phyloP scores from a whole-genome alignment of 2,329 filamentous ascomycete species.

The Fusarium vanettenii region DNA sequence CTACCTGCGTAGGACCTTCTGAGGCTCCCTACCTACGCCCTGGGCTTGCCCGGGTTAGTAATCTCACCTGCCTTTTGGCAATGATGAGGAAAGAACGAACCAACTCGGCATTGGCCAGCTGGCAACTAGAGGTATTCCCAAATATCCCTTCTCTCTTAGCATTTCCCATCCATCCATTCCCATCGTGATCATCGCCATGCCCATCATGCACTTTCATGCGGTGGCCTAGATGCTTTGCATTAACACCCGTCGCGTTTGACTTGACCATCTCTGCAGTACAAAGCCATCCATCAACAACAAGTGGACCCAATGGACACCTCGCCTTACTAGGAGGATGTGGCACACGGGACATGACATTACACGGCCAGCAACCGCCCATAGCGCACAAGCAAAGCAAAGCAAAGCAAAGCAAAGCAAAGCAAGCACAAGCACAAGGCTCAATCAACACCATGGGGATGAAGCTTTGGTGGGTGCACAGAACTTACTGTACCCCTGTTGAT shows the following conservation, averaged over 20 bases:
- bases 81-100: not conserved
- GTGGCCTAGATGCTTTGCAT: constrained; percentile 32
- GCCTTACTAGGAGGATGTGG: constrained; percentile 1
- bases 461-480: not conserved
- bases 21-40: not conserved
- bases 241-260: constrained; percentile 3
- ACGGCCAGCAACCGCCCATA: not conserved
- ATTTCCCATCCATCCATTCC: not conserved
- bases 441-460: constrained; percentile 5
- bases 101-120: not conserved
- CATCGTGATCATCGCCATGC: not conserved
- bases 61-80: not conserved
- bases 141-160: not conserved
- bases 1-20: not conserved
- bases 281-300: constrained; percentile 16
- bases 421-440: constrained; percentile 30
- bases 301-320: not conserved
- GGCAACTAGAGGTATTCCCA: not conserved
- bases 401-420: too few relatives aligned
- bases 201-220: constrained; percentile 19
- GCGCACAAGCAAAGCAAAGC: constrained; percentile 19
- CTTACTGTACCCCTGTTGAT: not conserved
- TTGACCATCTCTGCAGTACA: constrained; percentile 15
- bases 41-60: not conserved
- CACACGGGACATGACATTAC: not conserved